Evolutionary conservation across 352 stramenopile species (phyloP), one percentile per base, ranked within the genome.

Genomic region (Phytophthora constricta): DNA sequence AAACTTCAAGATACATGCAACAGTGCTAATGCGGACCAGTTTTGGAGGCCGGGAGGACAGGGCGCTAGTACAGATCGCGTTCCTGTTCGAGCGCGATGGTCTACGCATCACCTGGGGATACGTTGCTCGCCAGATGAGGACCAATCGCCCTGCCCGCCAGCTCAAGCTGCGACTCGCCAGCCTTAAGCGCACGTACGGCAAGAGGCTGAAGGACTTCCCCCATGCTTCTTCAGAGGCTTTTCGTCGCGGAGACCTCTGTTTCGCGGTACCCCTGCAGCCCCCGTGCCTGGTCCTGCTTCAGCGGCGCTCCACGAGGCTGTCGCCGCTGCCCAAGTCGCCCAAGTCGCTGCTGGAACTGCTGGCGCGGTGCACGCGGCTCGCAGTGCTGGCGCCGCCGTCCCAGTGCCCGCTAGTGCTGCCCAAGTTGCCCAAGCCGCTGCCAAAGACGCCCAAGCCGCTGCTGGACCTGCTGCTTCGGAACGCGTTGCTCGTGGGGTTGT

Each of bases 171-270:
- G 39, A 17, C 48, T 55, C 7, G 17, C 22, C 5, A n/a, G 11
- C 13, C 27, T 55, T 7, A 27, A 55, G 28, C 16, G 48, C 4
- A 55, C 48, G 13, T 55, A 55, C 9, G 48, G 48, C 14, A 42
- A 55, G 9, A 17, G 11, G 5, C n/a, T 41, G 11, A 55, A 43
- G 48, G 22, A 27, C 48, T 43, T 43, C 27, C n/a, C 48, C 48
- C 17, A 23, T 23, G 3, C 41, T 39, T 23, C 17, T 43, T 55
- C 25, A 27, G 26, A 26, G 16, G 27, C 20, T 13, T 55, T 42
- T 25, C 5, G 26, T 55, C 48, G 31, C 31, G 13, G 31, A 37
- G 31, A 37, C 31, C 7, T 37, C 31, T 37, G 31, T 37, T 37
- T 37, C 31, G 31, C 31, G 7, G 13, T 13, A 11, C 31, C 31